phyloP scores from a whole-genome alignment of 805 yeast species.

The Lipomyces starkeyi region DNA sequence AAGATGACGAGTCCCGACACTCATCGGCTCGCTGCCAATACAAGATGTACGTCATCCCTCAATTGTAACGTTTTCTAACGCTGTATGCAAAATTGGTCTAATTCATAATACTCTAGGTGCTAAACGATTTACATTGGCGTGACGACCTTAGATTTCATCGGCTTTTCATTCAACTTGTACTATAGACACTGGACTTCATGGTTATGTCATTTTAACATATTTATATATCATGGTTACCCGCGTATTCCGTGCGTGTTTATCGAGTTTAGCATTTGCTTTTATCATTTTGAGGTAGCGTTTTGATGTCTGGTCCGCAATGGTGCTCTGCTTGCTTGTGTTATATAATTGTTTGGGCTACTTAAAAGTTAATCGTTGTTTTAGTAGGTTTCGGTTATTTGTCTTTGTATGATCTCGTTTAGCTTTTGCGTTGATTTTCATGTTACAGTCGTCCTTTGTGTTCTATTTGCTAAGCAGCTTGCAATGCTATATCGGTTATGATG shows the following conservation, averaged over 20 bases:
- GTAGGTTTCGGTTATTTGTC: background rate
- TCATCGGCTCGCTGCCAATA: conserved; percentile 22
- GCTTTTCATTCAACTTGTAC: background rate
- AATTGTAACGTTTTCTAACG: background rate
- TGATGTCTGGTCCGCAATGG: background rate
- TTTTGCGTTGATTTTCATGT: background rate
- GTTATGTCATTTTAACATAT: background rate
- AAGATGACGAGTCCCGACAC: conserved; percentile 39
- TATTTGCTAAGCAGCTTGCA: background rate
- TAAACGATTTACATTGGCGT: background rate
- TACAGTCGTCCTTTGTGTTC: background rate
- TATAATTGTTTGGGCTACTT: background rate
- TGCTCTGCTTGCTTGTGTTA: conserved; percentile 1
- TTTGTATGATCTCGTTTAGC: background rate
- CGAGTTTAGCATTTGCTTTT: background rate
- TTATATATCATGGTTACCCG: background rate
- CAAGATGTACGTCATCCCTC: conserved; percentile 27
- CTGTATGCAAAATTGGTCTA: background rate
- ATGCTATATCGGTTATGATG: background rate
- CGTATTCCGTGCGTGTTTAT: background rate
- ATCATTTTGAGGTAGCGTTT: background rate
- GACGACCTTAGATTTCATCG: background rate
- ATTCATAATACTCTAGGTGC: background rate
- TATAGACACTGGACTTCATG: conserved; percentile 1
- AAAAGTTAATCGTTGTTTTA: background rate